These are phyloP conservation scores for Arachnopeziza araneosa DNA, from an alignment of 2,329 filamentous ascomycete genomes.

Conservation along the genomic window DNA sequence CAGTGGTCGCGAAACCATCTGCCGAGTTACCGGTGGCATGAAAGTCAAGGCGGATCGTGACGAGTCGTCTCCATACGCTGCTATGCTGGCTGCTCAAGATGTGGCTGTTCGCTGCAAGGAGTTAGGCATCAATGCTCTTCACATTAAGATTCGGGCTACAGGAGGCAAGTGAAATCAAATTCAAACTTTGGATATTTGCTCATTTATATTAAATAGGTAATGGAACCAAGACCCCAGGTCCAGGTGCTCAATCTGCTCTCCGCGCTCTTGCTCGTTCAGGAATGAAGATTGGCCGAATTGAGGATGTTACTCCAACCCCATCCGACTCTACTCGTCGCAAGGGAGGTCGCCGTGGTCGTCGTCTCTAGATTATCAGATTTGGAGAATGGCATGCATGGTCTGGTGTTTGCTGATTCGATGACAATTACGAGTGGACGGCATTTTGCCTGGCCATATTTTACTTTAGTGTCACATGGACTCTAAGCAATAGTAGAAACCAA, in stretches of 20 bases:
- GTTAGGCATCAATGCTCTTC: slow-evolving; percentile 86
- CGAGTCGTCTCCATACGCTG: slow-evolving; percentile 98
- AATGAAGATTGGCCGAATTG: slow-evolving; percentile 99
- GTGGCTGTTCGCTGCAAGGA: slow-evolving; percentile 87
- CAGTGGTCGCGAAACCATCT: slow-evolving; percentile 99
- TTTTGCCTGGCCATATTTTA: slow-evolving; percentile 55
- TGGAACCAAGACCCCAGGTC: slow-evolving; percentile 99
- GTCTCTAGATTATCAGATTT: slow-evolving; percentile 65
- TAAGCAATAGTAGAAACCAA: slow-evolving; percentile 28
- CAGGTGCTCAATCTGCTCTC: slow-evolving; percentile 97
- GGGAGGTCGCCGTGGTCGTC: slow-evolving; percentile 99
- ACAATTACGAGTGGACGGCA: slow-evolving; percentile 70
- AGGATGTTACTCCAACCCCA: slow-evolving; percentile 98
- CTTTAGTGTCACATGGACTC: slow-evolving; percentile 40
- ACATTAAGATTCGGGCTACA: slow-evolving; percentile 99
- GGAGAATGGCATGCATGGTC: slow-evolving; percentile 25
- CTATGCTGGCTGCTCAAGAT: slow-evolving; percentile 99
- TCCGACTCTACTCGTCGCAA: slow-evolving; percentile 99
- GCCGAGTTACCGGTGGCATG: slow-evolving; percentile 99
- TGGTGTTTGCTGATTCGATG: slow-evolving; percentile 53
- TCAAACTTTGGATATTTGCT: slow-evolving; percentile 1
- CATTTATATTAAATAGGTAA: slow-evolving; percentile 55
- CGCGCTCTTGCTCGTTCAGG: slow-evolving; percentile 97
- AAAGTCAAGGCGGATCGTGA: slow-evolving; percentile 99
- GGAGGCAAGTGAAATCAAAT: slow-evolving; percentile 60